These are phyloP conservation scores for Litsea cubeba DNA, from an alignment of 164 flowering plant genomes.

Conservation along the genomic window DNA sequence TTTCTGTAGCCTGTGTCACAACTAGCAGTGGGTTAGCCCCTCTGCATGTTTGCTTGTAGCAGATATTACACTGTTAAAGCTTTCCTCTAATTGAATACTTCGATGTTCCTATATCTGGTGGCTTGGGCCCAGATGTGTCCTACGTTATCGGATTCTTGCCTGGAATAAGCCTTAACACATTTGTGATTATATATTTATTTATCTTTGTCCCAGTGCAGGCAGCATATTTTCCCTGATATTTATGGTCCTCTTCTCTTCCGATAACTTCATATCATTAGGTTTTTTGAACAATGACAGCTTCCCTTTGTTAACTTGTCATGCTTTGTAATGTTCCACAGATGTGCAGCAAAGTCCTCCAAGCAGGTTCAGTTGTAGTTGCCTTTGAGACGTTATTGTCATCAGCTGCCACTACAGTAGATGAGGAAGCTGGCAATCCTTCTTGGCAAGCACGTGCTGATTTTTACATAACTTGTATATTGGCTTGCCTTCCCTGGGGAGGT, in stretches of 20 bases:
- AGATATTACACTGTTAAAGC: not conserved
- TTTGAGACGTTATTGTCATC: slow-evolving; percentile 88
- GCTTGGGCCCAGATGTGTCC: not conserved
- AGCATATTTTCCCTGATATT: too few relatives aligned
- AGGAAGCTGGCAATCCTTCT: slow-evolving; percentile 93
- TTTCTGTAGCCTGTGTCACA: not conserved
- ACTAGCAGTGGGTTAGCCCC: not conserved
- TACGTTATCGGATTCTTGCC: too few relatives aligned
- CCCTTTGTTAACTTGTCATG: not conserved
- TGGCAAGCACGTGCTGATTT: slow-evolving; percentile 99
- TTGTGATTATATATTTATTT: too few relatives aligned
- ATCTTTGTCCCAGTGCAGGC: too few relatives aligned
- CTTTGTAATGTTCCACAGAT: slow-evolving; percentile 37
- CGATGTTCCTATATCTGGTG: not conserved
- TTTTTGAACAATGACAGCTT: too few relatives aligned
- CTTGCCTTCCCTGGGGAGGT: slow-evolving; percentile 98
- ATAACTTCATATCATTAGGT: too few relatives aligned
- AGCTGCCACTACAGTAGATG: slow-evolving; percentile 93
- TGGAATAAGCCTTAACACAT: too few relatives aligned
- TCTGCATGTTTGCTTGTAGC: not conserved
- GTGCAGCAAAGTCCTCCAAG: slow-evolving; percentile 89
- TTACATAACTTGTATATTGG: slow-evolving; percentile 75
- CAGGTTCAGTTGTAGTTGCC: slow-evolving; percentile 65
- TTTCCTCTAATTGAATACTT: not conserved
- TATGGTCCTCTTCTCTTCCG: too few relatives aligned